Conservation (phyloP, 1,284 basidiomycete species). For the Pulveroboletus sp. region DNA sequence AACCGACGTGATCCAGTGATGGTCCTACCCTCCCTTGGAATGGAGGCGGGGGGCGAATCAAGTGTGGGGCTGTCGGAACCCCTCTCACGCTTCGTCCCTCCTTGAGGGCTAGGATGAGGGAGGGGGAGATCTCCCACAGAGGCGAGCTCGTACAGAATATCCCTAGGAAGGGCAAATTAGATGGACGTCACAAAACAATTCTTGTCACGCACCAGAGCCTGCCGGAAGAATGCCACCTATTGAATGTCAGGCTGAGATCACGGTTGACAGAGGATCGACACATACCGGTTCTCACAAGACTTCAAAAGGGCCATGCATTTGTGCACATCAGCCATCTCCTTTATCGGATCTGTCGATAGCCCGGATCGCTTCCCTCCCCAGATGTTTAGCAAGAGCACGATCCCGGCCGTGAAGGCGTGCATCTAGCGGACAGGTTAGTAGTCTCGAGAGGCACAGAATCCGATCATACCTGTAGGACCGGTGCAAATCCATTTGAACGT, state of each 20-base stretch:
- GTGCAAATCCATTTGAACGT: conserved; percentile 29
- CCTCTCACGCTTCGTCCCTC: conserved; percentile 57
- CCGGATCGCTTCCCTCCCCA: conserved; percentile 53
- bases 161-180: conserved; percentile 37
- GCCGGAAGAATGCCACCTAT: conserved; percentile 29
- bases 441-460: neutral
- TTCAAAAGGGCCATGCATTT: conserved; percentile 55
- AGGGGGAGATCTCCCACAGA: conserved; percentile 63
- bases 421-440: conserved; percentile 20
- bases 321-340: conserved; percentile 59
- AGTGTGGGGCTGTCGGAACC: conserved; percentile 43
- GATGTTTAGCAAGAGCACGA: conserved; percentile 51
- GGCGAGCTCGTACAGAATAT: conserved; percentile 65
- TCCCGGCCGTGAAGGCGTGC: conserved; percentile 44
- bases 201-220: conserved; percentile 26
- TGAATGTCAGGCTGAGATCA: neutral
- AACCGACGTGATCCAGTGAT: conserved; percentile 36
- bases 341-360: conserved; percentile 43
- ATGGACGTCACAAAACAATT: neutral
- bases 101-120: conserved; percentile 45
- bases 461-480: conserved; percentile 41
- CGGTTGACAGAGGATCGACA: neutral
- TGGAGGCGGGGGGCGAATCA: neutral
- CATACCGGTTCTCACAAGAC: conserved; percentile 32
- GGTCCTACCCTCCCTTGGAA: conserved; percentile 18